phyloP scores from a whole-genome alignment of 208 protist genomes.

The Trichomonas tenax region DNA sequence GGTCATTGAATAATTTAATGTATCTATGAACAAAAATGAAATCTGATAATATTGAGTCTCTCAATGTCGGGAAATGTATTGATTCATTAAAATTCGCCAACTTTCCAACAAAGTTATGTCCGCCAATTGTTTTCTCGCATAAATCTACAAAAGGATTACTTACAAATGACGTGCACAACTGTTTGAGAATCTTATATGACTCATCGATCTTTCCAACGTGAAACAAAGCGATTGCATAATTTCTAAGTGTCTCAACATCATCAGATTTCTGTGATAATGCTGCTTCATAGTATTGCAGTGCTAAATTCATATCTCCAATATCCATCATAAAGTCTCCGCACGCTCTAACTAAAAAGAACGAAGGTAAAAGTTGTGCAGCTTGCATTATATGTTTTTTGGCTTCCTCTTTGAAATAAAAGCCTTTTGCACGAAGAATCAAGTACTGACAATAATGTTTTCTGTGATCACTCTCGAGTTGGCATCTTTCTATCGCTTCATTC shows the following conservation, averaged over 20 bases:
- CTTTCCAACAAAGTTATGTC: background rate
- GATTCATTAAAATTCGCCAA: background rate
- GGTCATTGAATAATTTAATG: too few relatives aligned
- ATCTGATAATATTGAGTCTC: background rate
- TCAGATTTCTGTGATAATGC: background rate
- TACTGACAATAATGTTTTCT: background rate
- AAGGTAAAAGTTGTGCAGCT: background rate
- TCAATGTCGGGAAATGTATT: background rate
- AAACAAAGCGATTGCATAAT: background rate
- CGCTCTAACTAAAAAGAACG: too few relatives aligned
- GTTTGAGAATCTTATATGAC: background rate
- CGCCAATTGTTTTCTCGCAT: background rate
- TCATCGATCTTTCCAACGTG: background rate
- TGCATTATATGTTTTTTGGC: background rate
- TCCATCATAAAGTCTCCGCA: background rate
- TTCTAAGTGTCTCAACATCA: background rate
- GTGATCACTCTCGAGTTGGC: background rate
- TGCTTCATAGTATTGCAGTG: background rate
- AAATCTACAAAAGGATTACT: background rate
- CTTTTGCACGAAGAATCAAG: background rate
- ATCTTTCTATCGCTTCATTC: background rate
- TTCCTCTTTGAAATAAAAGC: background rate
- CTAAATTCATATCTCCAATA: background rate
- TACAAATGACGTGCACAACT: background rate
- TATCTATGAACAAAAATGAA: too few relatives aligned